Percentiles rank a stretch among this genome's conserved stretches.
phyloP scores from a whole-genome alignment of 2,329 filamentous ascomycete species.

The Helotiales sp. region DNA sequence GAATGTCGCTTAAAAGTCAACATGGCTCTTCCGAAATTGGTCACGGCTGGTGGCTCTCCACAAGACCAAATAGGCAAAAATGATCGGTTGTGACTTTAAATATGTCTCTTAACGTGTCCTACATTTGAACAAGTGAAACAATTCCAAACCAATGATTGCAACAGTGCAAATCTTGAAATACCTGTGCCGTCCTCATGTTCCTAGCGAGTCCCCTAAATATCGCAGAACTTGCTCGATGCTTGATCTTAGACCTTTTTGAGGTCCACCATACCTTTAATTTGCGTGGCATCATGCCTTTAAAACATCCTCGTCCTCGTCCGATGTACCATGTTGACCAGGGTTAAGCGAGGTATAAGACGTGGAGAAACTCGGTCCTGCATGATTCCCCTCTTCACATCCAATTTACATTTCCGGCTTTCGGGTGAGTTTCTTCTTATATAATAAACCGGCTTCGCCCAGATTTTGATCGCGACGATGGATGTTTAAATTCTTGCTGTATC shows the following conservation, averaged over 20 bases:
- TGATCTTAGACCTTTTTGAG: background rate
- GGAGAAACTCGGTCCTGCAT: background rate
- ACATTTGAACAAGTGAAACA: no score
- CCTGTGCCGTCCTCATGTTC: no score
- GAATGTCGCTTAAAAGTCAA: slow-evolving; percentile 10
- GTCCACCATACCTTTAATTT: background rate
- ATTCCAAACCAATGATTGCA: no score
- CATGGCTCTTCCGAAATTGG: background rate
- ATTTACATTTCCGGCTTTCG: background rate
- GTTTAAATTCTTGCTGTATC: background rate
- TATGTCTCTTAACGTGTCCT: no score
- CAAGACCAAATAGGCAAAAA: no score
- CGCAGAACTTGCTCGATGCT: background rate
- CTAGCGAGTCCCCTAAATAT: no score
- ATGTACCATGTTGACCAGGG: background rate
- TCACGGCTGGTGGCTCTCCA: no score
- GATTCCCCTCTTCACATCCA: background rate
- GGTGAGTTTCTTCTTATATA: background rate
- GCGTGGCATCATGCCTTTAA: background rate
- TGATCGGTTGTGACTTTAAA: no score
- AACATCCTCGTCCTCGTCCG: background rate
- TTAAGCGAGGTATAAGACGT: background rate
- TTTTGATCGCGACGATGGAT: background rate
- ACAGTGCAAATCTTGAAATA: no score
- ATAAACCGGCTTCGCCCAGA: background rate